These are phyloP conservation scores for Geranium incanum DNA, from an alignment of 441 rosid species.

Conservation along the genomic window DNA sequence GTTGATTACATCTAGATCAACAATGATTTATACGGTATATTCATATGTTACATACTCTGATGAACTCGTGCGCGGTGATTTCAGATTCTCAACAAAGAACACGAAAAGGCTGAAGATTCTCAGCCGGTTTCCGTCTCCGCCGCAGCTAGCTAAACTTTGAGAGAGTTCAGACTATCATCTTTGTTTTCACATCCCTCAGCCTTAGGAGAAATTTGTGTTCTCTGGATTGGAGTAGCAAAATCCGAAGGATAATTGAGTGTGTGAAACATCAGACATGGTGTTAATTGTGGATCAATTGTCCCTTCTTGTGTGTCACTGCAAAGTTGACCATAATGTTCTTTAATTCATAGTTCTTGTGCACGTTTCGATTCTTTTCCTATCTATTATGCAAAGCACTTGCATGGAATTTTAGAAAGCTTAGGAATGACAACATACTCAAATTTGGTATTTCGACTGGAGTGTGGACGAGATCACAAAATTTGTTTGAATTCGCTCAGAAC, in stretches of 20 bases:
- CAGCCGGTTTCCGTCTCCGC: conserved; percentile 42
- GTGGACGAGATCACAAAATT: too few relatives aligned
- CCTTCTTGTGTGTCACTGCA: neutral
- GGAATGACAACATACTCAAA: too few relatives aligned
- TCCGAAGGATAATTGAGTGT: neutral
- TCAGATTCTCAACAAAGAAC: conserved; percentile 57
- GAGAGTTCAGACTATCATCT: neutral
- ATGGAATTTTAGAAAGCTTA: too few relatives aligned
- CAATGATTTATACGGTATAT: neutral
- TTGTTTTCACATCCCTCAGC: neutral
- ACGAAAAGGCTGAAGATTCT: conserved; percentile 53
- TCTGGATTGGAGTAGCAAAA: neutral
- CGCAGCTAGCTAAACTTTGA: conserved; percentile 25
- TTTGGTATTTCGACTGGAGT: too few relatives aligned
- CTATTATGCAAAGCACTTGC: too few relatives aligned
- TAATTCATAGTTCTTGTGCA: too few relatives aligned
- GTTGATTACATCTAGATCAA: neutral
- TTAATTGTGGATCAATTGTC: neutral
- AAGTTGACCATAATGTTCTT: too few relatives aligned
- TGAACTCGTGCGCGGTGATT: conserved; percentile 4
- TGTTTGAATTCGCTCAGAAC: too few relatives aligned
- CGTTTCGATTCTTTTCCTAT: too few relatives aligned
- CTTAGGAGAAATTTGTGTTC: neutral
- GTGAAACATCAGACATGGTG: neutral
- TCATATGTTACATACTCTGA: neutral